Conservation (phyloP, 495 filamentous ascomycete genomes). For the Neurospora sp. region DNA sequence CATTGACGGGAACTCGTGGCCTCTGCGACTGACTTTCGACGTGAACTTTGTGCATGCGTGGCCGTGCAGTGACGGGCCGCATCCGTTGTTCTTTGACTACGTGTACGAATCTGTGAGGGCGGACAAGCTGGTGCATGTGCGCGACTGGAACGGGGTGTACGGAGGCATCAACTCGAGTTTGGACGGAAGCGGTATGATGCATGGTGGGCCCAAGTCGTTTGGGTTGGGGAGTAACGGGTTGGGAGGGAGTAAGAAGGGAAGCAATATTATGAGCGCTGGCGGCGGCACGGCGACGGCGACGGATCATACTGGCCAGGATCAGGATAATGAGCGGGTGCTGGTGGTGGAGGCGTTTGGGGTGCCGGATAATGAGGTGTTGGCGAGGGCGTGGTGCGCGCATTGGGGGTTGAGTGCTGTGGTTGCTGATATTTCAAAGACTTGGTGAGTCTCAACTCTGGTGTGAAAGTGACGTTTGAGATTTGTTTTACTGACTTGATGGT, state of each 20-base stretch:
- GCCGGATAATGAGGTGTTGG: slow-evolving; percentile 62
- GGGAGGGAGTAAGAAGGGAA: not conserved
- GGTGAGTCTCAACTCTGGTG: slow-evolving; percentile 29
- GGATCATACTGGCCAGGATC: slow-evolving; percentile 1
- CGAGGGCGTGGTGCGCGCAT: slow-evolving; percentile 61
- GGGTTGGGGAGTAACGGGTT: not conserved
- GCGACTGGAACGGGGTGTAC: slow-evolving; percentile 46
- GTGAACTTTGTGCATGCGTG: slow-evolving; percentile 56
- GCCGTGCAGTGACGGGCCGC: slow-evolving; percentile 59
- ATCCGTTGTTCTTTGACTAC: slow-evolving; percentile 62
- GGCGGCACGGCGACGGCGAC: not conserved
- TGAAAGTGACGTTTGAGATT: not conserved
- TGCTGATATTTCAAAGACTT: slow-evolving; percentile 56
- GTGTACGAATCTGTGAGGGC: slow-evolving; percentile 42
- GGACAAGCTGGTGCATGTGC: slow-evolving; percentile 49
- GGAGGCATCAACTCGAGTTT: not conserved
- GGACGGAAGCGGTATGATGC: not conserved
- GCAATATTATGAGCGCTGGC: not conserved
- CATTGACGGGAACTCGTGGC: slow-evolving; percentile 53
- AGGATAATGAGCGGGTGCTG: slow-evolving; percentile 49
- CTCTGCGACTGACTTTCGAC: slow-evolving; percentile 51
- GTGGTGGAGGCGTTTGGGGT: slow-evolving; percentile 63
- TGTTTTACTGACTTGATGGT: slow-evolving; percentile 6
- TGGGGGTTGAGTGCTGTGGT: slow-evolving; percentile 59
- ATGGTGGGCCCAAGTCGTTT: not conserved